Percentiles rank a stretch among this genome's conserved stretches.
Evolutionary conservation across 768 basidiomycete genomes (phyloP).

Genomic region (Tulasnella sp.): DNA sequence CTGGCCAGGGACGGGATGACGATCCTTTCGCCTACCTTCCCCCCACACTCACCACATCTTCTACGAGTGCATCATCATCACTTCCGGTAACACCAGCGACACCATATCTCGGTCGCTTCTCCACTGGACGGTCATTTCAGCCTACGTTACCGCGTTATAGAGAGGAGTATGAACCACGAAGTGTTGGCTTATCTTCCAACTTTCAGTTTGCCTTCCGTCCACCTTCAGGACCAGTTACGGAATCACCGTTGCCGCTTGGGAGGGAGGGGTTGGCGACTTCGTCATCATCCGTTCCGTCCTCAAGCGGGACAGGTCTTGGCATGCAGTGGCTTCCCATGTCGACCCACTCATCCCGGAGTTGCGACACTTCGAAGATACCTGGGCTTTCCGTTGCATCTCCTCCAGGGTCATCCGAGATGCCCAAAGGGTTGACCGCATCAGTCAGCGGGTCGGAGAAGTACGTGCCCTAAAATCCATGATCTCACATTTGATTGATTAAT

Average conservation of each 20-base stretch:
- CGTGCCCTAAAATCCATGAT: neutral
- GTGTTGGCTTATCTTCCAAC: neutral
- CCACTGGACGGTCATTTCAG: neutral
- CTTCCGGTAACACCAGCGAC: neutral
- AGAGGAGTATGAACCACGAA: neutral
- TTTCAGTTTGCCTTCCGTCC: neutral
- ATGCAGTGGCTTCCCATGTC: neutral
- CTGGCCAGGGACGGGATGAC: neutral
- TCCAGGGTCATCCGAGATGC: neutral
- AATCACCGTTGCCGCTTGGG: neutral
- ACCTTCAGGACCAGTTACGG: no score
- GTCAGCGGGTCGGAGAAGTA: conserved; percentile 20
- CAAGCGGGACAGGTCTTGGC: neutral
- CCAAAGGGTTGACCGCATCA: neutral
- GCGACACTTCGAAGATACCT: neutral
- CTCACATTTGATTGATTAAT: neutral
- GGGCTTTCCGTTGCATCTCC: neutral
- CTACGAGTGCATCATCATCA: neutral
- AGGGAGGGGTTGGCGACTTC: neutral
- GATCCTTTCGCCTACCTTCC: neutral
- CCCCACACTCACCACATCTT: neutral
- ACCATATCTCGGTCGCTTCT: neutral
- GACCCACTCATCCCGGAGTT: neutral
- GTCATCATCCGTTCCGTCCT: neutral
- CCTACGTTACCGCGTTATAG: neutral